phyloP scores from a whole-genome alignment of 805 yeast species.

The Metschnikowia henanensis region DNA sequence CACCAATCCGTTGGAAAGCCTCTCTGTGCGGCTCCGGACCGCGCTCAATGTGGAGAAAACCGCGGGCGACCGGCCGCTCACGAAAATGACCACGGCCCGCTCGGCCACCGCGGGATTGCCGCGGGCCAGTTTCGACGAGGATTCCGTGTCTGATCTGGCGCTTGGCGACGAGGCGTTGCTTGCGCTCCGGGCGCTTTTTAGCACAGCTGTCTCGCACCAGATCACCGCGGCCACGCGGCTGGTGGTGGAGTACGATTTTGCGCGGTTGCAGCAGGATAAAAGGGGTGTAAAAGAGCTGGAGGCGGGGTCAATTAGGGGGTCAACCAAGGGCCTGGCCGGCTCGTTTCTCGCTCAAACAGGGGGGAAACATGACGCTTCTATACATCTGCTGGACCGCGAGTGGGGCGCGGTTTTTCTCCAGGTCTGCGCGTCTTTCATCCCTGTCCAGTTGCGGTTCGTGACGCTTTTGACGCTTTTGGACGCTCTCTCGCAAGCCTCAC shows the following conservation, averaged over 20 bases:
- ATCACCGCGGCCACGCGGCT: constrained; percentile 56
- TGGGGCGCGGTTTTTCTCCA: constrained; percentile 65
- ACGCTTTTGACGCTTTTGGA: constrained; percentile 48
- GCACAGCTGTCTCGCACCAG: constrained; percentile 61
- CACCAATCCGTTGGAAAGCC: constrained; percentile 19
- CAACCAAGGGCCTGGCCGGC: too few species aligned
- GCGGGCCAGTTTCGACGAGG: constrained; percentile 32
- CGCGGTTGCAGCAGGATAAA: too few species aligned
- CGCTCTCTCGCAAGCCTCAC: constrained; percentile 25
- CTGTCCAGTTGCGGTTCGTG: constrained; percentile 72
- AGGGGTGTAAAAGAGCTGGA: too few species aligned
- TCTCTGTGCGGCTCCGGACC: constrained; percentile 25
- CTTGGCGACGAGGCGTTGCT: constrained; percentile 46
- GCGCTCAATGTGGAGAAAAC: constrained; percentile 29
- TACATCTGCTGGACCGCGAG: too few species aligned
- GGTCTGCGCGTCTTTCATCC: constrained; percentile 73
- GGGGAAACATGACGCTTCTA: too few species aligned
- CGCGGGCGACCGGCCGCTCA: constrained; percentile 27
- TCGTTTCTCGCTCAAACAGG: too few species aligned
- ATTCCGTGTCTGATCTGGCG: constrained; percentile 35
- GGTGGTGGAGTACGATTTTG: constrained; percentile 37
- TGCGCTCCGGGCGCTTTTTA: constrained; percentile 61
- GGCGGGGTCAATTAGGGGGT: constrained; percentile 23
- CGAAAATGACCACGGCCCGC: constrained; percentile 28
- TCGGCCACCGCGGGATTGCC: constrained; percentile 8